Base-by-base conservation (phyloP, 2,329 filamentous ascomycete species). In the Paraphoma chrysanthemicola region DNA sequence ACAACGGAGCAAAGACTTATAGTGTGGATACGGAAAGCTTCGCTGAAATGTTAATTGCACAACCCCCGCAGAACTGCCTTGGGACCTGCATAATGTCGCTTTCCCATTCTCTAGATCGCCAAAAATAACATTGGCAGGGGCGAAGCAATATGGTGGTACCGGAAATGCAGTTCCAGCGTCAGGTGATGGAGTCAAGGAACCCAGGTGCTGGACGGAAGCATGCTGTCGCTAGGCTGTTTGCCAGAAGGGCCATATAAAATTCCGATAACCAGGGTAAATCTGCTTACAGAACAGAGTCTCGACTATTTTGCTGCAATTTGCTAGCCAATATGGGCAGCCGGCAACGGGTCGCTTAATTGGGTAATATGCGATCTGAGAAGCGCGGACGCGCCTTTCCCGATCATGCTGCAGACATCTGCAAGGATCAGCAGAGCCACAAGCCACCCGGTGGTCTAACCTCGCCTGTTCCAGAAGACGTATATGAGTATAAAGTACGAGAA, bases 251-350 rank as follows among this genome's bases (percentile, higher is more conserved):
- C 51, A 51, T 57, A 44, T 57, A 53, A 48, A 52, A 36, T 59
- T 57, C 66, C 68, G 54, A 63, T 31, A 58, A 56, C 60, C 66
- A 52, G 66, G 68, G 46, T 53, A 51, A 16, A 28, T 43, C 43
- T 60, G 69, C 70, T 73, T 72, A 74, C 70, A 72, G 70, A 70
- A 68, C 66, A 62, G 59, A 64, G 69, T 73, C 71, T 68, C 64
- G 71, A 68, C 62, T 60, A 64, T 60, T 62, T 62, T 63, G 52
- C 11, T 54, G 67, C 66, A 70, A 72, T 73, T 63, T 72, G 64
- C 59, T 54, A 47, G 46, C 56, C 54, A 67, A 64, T 68, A 62
- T 62, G 54, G 49, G 41, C 47, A 49, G 59, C 69, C 67, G 66
- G 68, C 60, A 64, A 61, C 60, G 60, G 52, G 60, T 61, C 63